These are phyloP conservation scores for Vitellaria paradoxa DNA, from an alignment of 179 eudicot species.

Conservation along the genomic window DNA sequence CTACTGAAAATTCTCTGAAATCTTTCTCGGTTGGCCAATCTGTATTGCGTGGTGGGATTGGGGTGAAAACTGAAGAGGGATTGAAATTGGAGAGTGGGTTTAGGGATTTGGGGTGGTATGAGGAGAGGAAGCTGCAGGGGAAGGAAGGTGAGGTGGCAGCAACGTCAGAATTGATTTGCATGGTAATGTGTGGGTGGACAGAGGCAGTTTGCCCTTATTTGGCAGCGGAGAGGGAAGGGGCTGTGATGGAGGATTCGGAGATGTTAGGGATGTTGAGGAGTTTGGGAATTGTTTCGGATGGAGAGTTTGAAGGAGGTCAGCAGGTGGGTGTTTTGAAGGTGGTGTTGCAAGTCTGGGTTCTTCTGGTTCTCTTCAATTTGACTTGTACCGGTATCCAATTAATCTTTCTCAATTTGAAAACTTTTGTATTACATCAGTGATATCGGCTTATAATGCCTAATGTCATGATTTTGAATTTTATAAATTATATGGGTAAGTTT, in stretches of 20 bases:
- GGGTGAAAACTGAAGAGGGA: constrained; percentile 7
- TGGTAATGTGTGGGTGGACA: constrained; percentile 79
- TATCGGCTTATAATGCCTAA: too few relatives aligned
- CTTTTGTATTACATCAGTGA: neutral
- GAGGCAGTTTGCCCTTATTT: constrained; percentile 90
- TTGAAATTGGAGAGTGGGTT: constrained; percentile 23
- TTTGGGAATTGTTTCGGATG: constrained; percentile 42
- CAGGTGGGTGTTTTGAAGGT: constrained; percentile 67
- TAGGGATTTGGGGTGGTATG: too few relatives aligned
- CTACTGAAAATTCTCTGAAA: too few relatives aligned
- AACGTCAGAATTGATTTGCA: constrained; percentile 47
- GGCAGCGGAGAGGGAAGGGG: constrained; percentile 70
- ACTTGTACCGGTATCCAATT: constrained; percentile 64
- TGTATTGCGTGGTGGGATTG: constrained; percentile 15
- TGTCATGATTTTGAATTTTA: too few relatives aligned
- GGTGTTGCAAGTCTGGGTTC: constrained; percentile 98
- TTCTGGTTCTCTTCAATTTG: too few relatives aligned
- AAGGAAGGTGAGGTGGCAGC: constrained; percentile 22
- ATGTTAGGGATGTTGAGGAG: constrained; percentile 53
- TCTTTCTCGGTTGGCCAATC: constrained; percentile 42
- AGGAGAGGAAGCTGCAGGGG: constrained; percentile 46
- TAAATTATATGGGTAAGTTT: too few relatives aligned
- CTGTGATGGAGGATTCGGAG: constrained; percentile 46
- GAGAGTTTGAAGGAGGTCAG: constrained; percentile 12
- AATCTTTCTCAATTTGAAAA: too few relatives aligned